Evolutionary conservation across 2,329 filamentous ascomycete species (phyloP), one percentile per base, ranked within the genome.

Genomic region (Ophiosphaerella korrae): DNA sequence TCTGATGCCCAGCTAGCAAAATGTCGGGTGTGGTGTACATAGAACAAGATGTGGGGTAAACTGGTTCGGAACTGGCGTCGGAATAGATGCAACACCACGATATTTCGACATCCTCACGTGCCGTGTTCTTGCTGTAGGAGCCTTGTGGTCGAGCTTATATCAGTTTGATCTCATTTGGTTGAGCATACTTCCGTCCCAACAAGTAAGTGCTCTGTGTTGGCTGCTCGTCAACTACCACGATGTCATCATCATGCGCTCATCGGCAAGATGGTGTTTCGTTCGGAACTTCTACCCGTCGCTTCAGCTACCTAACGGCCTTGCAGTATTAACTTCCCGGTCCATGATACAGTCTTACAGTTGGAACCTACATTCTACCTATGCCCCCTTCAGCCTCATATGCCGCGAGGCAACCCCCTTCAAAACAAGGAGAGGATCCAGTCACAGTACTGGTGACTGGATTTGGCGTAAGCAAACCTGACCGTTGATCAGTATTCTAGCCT

Each of bases 391-490:
- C 9, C 23, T 37, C 57, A 12, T 61, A 65, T 45, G 60, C 67
- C 42, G 63, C 63, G 32, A 56, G 62, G 48, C 70, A 72, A 47
- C 70, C 70, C 48, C 64, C 60, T 8, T 48, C 45, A 7, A 52
- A 66, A 52, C 56, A 70, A 40, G 52, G 48, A 7, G 67, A 72
- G 52, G 57, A 68, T 13, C 69, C 68, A 13, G 66, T 72, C 9
- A 72, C 65, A 9, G 70, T 74, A 14, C 56, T 74, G 14, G 69
- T 73, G 33, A 74, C 70, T 44, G 70, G 71, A 1, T 74, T 72
- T 51, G 70, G 71, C 36, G 70, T 72, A 63, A 48, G 64, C 60
- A n/a, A 14, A 4, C 16, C 14, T 34, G 12, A 40, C 12, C 21
- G 12, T 14, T 8, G 26, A 29, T 6, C 26, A 11, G 11, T 2